Conservation (phyloP, 345 rosid species). For the Melaleuca alternifolia region DNA sequence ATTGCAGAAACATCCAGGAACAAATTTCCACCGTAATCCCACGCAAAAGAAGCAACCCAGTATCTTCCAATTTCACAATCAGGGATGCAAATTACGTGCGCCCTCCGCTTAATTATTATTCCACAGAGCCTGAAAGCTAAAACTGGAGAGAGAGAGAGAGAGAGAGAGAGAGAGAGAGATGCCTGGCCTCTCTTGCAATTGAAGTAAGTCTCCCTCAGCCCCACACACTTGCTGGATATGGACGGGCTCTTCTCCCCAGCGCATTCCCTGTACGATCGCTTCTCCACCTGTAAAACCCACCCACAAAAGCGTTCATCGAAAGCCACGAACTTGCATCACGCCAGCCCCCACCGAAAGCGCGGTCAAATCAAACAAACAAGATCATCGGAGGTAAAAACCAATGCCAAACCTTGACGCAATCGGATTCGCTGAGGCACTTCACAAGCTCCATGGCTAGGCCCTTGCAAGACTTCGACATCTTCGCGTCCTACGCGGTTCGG, state of each 20-base stretch:
- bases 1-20: neutral
- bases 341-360: neutral
- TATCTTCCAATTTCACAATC: neutral
- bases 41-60: neutral
- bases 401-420: slow-evolving; percentile 60
- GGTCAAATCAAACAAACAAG: neutral
- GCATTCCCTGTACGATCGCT: slow-evolving; percentile 73
- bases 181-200: slow-evolving; percentile 99
- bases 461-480: slow-evolving; percentile 93
- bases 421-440: slow-evolving; percentile 86
- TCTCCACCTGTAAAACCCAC: slow-evolving; percentile 37
- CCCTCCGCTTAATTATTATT: neutral
- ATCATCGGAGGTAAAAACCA: neutral
- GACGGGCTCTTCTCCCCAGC: slow-evolving; percentile 79
- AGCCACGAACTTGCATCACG: neutral
- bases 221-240: slow-evolving; percentile 84
- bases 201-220: slow-evolving; percentile 91
- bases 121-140: neutral
- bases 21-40: neutral
- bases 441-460: slow-evolving; percentile 92
- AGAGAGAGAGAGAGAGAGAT: slow-evolving; percentile 4
- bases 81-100: neutral
- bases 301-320: neutral
- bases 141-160: neutral
- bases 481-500: neutral